Percentiles rank a stretch among this genome's conserved stretches.
Evolutionary conservation across 768 basidiomycete genomes (phyloP).

Genomic region (Boletus fagicola): DNA sequence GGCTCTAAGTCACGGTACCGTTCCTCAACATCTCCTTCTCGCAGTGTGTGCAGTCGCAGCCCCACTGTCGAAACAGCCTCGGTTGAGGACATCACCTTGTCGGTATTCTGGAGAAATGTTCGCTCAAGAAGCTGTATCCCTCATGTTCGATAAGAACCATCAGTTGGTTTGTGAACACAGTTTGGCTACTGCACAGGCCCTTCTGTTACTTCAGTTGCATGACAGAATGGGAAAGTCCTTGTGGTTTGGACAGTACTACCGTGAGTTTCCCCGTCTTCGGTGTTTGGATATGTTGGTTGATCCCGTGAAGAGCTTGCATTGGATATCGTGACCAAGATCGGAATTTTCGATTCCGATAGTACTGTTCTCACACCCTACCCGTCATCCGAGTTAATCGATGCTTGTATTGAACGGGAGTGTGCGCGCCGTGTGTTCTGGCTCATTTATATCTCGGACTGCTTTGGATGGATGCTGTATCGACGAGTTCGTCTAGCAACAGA

Average conservation of each 20-base stretch:
- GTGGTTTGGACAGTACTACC: constrained; percentile 30
- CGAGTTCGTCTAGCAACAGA: constrained; percentile 37
- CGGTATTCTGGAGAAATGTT: constrained; percentile 55
- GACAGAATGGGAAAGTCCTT: constrained; percentile 46
- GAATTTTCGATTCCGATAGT: constrained; percentile 61
- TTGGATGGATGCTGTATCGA: constrained; percentile 39
- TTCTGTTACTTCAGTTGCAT: constrained; percentile 70
- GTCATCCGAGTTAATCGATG: constrained; percentile 56
- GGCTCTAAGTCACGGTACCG: constrained; percentile 59
- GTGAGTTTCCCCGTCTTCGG: constrained; percentile 23
- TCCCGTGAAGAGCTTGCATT: constrained; percentile 54
- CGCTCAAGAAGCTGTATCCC: constrained; percentile 56
- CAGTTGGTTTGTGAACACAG: constrained; percentile 57
- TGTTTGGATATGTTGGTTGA: constrained; percentile 8
- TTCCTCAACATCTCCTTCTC: constrained; percentile 69
- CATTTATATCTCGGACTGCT: constrained; percentile 58
- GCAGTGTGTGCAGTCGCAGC: constrained; percentile 79
- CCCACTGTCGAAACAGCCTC: constrained; percentile 66
- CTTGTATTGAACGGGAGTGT: constrained; percentile 71
- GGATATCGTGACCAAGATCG: constrained; percentile 63
- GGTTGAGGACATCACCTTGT: constrained; percentile 52
- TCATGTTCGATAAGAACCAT: constrained; percentile 73
- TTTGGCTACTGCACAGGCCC: constrained; percentile 71
- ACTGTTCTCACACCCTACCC: constrained; percentile 58
- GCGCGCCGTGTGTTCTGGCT: constrained; percentile 83